Evolutionary conservation across 2,329 filamentous ascomycete species (phyloP).

Genomic region (Beauveria sp.): DNA sequence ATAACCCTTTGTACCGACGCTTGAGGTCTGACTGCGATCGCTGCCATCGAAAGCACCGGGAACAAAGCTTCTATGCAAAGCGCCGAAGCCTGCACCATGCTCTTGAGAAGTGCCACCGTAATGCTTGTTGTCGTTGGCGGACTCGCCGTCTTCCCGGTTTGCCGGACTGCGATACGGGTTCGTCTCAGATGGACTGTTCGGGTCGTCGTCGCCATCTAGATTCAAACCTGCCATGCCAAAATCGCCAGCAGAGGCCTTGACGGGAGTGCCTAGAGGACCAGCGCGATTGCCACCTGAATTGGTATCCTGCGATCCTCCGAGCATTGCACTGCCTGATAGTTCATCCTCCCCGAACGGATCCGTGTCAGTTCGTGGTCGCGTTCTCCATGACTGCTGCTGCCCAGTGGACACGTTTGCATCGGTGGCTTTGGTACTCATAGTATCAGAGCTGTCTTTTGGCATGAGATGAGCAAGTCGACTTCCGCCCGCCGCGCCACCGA

Average conservation of each 20-base stretch:
- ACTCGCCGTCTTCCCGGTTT: constrained; percentile 54
- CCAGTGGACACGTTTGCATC: constrained; percentile 42
- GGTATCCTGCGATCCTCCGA: constrained; percentile 68
- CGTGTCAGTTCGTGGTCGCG: constrained; percentile 61
- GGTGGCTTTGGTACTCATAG: constrained; percentile 29
- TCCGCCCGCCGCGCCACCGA: constrained; percentile 62
- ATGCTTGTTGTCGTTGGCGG: constrained; percentile 38
- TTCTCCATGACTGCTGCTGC: constrained; percentile 47
- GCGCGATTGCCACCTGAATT: constrained; percentile 35
- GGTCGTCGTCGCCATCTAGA: constrained; percentile 55
- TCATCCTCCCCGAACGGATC: constrained; percentile 67
- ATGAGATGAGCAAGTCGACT: constrained; percentile 83
- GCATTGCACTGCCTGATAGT: constrained; percentile 60
- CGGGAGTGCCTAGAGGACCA: constrained; percentile 43
- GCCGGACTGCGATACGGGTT: constrained; percentile 93
- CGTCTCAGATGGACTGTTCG: constrained; percentile 85
- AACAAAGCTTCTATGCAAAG: constrained; percentile 43
- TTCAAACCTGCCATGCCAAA: constrained; percentile 56
- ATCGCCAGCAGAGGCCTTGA: constrained; percentile 47
- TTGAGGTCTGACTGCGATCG: constrained; percentile 89
- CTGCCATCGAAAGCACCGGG: constrained; percentile 57
- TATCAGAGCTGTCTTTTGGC: constrained; percentile 65
- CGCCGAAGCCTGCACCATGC: constrained; percentile 43
- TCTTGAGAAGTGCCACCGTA: constrained; percentile 35
- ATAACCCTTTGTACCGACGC: constrained; percentile 71